Evolutionary conservation across 78 protist genomes (phyloP), one percentile per base, ranked within the genome.

Genomic region (Cavenderia fasciculata): DNA sequence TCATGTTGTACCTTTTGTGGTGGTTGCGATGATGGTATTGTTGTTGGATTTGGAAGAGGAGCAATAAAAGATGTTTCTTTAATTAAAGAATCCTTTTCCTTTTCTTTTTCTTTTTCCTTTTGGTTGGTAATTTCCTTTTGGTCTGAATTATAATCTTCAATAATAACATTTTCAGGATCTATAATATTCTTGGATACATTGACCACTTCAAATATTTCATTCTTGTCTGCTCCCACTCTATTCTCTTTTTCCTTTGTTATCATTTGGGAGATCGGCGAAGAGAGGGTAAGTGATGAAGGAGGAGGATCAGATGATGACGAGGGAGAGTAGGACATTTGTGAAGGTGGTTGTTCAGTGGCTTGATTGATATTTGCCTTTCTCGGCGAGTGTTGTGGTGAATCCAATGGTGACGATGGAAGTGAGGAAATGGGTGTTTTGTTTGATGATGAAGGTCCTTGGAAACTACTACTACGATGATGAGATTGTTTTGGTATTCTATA

Each of bases 311-410:
- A n/a, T n/a, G n/a, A n/a, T n/a, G n/a, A n/a, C n/a, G n/a, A n/a
- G n/a, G n/a, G n/a, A n/a, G n/a, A n/a, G n/a, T n/a, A n/a, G n/a
- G n/a, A n/a, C n/a, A n/a, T n/a, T n/a, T n/a, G n/a, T n/a, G n/a
- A n/a, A n/a, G 56, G 29, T 54, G 14, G 29, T 12, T 54, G 7
- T 54, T 73, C 31, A n/a, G n/a, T n/a, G n/a, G n/a, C n/a, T n/a
- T n/a, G n/a, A n/a, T n/a, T n/a, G n/a, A n/a, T n/a, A n/a, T n/a
- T n/a, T n/a, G n/a, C n/a, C 33, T 6, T 5, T 73, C 87, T 59
- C 1, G 87, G 87, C 4, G 87, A 77, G 38, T 77, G 56, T 11
- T 31, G 52, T 5, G 87, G 87, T 27, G 87, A 63, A 34, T 77
- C 87, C 21, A 25, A 36, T 2, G 87, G 87, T 46, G 87, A 43